A percentile compares a stretch with the other conserved stretches of the same genome.
phyloP scores from a whole-genome alignment of 75 land plant species.

The Picea glauca region DNA sequence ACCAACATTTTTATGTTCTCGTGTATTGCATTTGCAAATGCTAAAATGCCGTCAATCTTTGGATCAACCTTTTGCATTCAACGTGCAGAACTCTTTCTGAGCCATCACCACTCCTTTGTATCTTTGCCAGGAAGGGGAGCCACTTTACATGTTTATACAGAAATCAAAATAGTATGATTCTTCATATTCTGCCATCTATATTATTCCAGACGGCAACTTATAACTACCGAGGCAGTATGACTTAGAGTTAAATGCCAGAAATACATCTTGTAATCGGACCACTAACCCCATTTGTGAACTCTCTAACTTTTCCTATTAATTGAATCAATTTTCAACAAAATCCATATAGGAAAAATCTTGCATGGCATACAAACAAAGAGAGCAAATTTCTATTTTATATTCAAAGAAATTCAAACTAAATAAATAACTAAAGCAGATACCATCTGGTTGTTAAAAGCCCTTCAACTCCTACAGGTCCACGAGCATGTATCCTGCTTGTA shows the following conservation, averaged over 20 bases:
- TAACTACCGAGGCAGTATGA: not conserved
- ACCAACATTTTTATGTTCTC: too few relatives aligned
- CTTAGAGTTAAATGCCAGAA: not conserved
- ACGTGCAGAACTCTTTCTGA: too few relatives aligned
- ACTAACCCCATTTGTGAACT: not conserved
- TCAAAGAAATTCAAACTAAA: not conserved
- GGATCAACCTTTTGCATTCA: too few relatives aligned
- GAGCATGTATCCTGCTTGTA: constrained; percentile 94
- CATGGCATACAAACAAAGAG: not conserved
- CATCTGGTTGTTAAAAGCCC: constrained; percentile 91
- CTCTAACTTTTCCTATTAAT: not conserved
- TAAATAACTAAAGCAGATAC: constrained; percentile 30
- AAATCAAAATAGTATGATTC: too few relatives aligned
- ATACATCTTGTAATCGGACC: not conserved
- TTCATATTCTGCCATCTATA: too few relatives aligned
- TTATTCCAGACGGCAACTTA: not conserved
- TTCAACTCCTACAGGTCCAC: constrained; percentile 99
- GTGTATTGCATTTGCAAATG: too few relatives aligned
- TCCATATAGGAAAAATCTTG: not conserved
- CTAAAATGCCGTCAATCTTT: too few relatives aligned
- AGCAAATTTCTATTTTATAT: not conserved
- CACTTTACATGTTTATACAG: too few relatives aligned
- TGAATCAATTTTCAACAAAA: not conserved
- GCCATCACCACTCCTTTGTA: too few relatives aligned
- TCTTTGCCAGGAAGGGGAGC: too few relatives aligned